Evolutionary conservation across 2,329 filamentous ascomycete genomes (phyloP), one percentile per base, ranked within the genome.

Genomic region (Akanthomyces muscarius): DNA sequence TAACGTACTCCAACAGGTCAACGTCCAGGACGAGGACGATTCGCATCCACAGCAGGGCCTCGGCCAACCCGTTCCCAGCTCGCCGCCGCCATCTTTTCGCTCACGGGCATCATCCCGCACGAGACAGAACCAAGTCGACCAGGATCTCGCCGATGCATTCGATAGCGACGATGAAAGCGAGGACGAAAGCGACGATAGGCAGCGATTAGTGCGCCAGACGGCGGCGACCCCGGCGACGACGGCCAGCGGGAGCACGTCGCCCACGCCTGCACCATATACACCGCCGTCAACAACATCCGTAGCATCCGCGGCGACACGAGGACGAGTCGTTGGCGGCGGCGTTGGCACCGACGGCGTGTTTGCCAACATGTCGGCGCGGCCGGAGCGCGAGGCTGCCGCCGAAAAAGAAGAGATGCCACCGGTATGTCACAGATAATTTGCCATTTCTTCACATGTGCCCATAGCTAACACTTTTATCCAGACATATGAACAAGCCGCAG

Each of bases 401-500:
- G 86, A 88, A 68, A 81, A 90, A 64, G 95, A 99, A 66, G 95
- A 99, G 76, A 85, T 91, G 76, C 95, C 95, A 80, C 95, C 95
- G 62, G 93, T 97, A 86, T 68, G 91, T 86, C 28, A 30, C 28
- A 30, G 28, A 5, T 30, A 6, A 30, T 30, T 30, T 16, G 10
- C 5, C 33, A 16, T 33, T 6, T 30, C 28, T 30, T 30, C 6
- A 30, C 28, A 6, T 30, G 4, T 30, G 28, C 28, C 28, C 1
- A 5, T 10, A 11, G 23, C 47, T 42, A 63, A 60, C 33, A 48
- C n/a, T 65, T 13, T 33, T 55, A 45, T 41, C 65, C 70, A 97
- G 91, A 93, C 94, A 42, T 99, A 99, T 75, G 95, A 99, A 82
- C 94, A 98, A 86, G 95, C 95, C 18, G 95, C 95, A 3, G 94